Base-by-base conservation (phyloP, 371 early-diverging fungal species). In the Mucor lusitanicus region DNA sequence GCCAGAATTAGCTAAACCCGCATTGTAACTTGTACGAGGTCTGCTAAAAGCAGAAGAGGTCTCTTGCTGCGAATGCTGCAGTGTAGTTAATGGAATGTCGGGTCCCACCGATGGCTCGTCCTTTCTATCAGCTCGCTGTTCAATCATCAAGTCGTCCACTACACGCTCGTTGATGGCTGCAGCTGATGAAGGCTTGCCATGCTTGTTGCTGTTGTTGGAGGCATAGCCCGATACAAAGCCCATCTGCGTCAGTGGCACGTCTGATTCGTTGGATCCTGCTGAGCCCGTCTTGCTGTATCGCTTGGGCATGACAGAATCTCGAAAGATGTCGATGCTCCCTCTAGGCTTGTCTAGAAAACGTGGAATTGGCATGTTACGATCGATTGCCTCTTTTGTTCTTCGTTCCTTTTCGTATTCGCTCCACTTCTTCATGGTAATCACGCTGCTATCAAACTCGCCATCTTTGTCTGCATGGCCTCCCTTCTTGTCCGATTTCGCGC, bases 371-470 rank as follows among this genome's bases (percentile, higher is more conserved):
- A 74, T 30, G 53, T 71, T 62, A 1, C 63, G 50, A 12, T 71
- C 68, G n/a, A 59, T 27, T 12, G 73, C 76, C 9, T 61, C 21
- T 12, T 55, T 64, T 9, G 71, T 65, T 12, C 73, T 64, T 11
- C 90, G 82, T 59, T 86, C 85, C 48, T 82, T 76, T 75, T 91
- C 90, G 61, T 80, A 90, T 64, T 91, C 91, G 61, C 85, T 82
- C 90, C 90, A 90, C 55, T 86, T 82, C 69, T 87, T 87, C 90
- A 90, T 88, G 27, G 81, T 78, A 54, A 90, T 87, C 57, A 84
- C 76, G 3, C 82, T 82, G 59, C 86, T 82, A 68, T 90, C 90
- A 61, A 90, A 88, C 64, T 83, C 80, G 11, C 90, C 91, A 27
- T 85, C 84, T 65, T 86, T 86, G 25, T 77, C 78, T 6, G 86